Percentiles rank a stretch among this genome's conserved stretches.
Evolutionary conservation across 2,329 filamentous ascomycete species (phyloP).

Genomic region (Trichoderma aggressivum): DNA sequence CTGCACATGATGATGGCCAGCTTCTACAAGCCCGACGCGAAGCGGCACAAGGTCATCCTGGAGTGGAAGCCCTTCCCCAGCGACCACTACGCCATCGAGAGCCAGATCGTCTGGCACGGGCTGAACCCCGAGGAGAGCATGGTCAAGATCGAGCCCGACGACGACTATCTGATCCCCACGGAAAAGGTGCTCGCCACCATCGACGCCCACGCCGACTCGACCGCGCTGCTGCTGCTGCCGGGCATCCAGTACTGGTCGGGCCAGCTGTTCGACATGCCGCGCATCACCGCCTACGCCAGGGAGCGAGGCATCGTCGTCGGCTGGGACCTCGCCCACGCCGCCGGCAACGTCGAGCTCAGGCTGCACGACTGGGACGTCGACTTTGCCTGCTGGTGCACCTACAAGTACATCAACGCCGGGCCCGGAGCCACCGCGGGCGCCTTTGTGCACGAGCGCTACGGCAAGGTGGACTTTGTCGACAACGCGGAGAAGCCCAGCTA

Average conservation of each 20-base stretch:
- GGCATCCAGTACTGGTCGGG: conserved; percentile 92
- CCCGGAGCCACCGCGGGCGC: conserved; percentile 76
- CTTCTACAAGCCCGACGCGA: conserved; percentile 70
- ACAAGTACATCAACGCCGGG: conserved; percentile 89
- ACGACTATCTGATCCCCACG: conserved; percentile 61
- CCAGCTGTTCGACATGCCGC: conserved; percentile 78
- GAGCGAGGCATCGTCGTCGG: conserved; percentile 68
- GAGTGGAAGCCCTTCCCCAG: conserved; percentile 89
- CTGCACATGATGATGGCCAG: conserved; percentile 78
- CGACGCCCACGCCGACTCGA: conserved; percentile 67
- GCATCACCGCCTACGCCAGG: conserved; percentile 75
- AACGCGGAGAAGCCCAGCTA: conserved; percentile 44
- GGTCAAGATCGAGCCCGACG: conserved; percentile 67
- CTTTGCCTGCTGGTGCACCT: conserved; percentile 90
- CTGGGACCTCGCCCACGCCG: conserved; percentile 87
- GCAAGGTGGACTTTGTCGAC: conserved; percentile 46
- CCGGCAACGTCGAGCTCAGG: conserved; percentile 73
- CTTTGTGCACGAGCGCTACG: conserved; percentile 76
- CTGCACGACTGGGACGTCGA: conserved; percentile 90
- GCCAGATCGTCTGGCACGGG: conserved; percentile 71
- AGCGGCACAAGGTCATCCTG: conserved; percentile 74
- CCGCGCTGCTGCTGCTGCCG: conserved; percentile 75
- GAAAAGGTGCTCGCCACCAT: conserved; percentile 70
- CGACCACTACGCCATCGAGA: conserved; percentile 81
- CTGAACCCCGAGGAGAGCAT: conserved; percentile 65